phyloP scores from a whole-genome alignment of 169 alveolate genomes.

The Babesia ovata region DNA sequence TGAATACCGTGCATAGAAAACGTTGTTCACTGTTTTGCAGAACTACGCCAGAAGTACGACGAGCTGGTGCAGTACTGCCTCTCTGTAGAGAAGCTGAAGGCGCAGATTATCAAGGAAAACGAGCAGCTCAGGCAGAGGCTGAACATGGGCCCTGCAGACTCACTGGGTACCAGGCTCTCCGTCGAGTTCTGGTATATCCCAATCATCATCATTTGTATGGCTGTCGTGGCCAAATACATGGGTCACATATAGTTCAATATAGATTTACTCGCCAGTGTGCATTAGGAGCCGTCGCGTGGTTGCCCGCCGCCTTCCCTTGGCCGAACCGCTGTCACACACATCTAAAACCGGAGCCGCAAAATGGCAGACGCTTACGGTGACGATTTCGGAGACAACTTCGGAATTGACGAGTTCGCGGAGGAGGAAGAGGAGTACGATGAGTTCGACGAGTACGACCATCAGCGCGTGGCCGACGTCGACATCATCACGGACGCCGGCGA shows the following conservation, averaged over 20 bases:
- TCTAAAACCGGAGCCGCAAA: constrained; percentile 1
- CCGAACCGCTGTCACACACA: background rate
- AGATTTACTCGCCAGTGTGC: background rate
- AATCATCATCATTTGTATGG: constrained; percentile 47
- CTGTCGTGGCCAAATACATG: constrained; percentile 48
- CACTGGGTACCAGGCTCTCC: constrained; percentile 40
- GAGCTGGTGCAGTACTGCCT: constrained; percentile 85
- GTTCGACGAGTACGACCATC: constrained; percentile 72
- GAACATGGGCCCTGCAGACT: constrained; percentile 30
- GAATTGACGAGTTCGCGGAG: constrained; percentile 78
- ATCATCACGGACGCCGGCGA: constrained; percentile 69
- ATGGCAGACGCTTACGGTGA: constrained; percentile 72
- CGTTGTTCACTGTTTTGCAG: constrained; percentile 21
- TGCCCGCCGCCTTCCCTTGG: constrained; percentile 8
- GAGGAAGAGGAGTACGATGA: constrained; percentile 79
- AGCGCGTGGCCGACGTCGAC: constrained; percentile 70
- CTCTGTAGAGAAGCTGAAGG: constrained; percentile 84
- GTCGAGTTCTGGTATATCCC: constrained; percentile 70
- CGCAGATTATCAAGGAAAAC: constrained; percentile 76
- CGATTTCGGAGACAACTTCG: constrained; percentile 80
- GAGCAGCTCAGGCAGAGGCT: constrained; percentile 72
- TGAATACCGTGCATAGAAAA: too few species aligned
- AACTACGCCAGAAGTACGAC: constrained; percentile 80
- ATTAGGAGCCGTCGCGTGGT: background rate
- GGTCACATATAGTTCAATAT: constrained; percentile 54